Conservation (phyloP, 2,329 filamentous ascomycete species). For the Colletotrichum scovillei region DNA sequence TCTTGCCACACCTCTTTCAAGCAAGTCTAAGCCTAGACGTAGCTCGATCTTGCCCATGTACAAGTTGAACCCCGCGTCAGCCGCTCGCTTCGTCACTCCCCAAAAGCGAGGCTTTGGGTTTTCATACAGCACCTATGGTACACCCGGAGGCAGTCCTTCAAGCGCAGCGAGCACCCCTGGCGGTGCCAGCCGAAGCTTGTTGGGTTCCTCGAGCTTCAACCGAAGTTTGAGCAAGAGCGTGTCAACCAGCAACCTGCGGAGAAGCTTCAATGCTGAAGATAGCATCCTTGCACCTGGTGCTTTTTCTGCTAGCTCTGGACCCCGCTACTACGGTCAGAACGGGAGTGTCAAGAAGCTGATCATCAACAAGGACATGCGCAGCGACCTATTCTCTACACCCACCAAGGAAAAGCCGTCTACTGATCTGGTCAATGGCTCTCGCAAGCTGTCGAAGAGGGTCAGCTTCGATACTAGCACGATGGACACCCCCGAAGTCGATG, state of each 20-base stretch:
- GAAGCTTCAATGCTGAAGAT: conserved; percentile 83
- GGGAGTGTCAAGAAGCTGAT: conserved; percentile 89
- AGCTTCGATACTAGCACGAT: conserved; percentile 83
- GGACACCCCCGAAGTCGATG: conserved; percentile 42
- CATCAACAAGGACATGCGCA: conserved; percentile 89
- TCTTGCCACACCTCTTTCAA: conserved; percentile 87
- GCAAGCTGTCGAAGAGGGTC: conserved; percentile 83
- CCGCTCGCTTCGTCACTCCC: conserved; percentile 83
- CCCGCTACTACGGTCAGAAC: conserved; percentile 73
- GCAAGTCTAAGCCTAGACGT: conserved; percentile 79
- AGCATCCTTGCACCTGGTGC: conserved; percentile 88
- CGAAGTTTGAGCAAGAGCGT: conserved; percentile 87
- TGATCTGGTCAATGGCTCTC: conserved; percentile 55
- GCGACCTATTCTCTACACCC: conserved; percentile 74
- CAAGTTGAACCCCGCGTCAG: conserved; percentile 85
- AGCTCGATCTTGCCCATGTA: conserved; percentile 85
- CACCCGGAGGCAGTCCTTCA: conserved; percentile 76
- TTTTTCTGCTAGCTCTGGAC: conserved; percentile 76
- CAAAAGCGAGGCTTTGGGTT: conserved; percentile 92
- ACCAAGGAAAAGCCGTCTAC: conserved; percentile 60
- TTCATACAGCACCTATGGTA: conserved; percentile 91
- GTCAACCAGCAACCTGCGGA: conserved; percentile 86
- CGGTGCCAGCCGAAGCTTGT: conserved; percentile 72
- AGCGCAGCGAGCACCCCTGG: conserved; percentile 77
- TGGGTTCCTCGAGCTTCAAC: conserved; percentile 71